Evolutionary conservation across 1,284 basidiomycete genomes (phyloP), one percentile per base, ranked within the genome.

Genomic region (Polyporus tsugae): DNA sequence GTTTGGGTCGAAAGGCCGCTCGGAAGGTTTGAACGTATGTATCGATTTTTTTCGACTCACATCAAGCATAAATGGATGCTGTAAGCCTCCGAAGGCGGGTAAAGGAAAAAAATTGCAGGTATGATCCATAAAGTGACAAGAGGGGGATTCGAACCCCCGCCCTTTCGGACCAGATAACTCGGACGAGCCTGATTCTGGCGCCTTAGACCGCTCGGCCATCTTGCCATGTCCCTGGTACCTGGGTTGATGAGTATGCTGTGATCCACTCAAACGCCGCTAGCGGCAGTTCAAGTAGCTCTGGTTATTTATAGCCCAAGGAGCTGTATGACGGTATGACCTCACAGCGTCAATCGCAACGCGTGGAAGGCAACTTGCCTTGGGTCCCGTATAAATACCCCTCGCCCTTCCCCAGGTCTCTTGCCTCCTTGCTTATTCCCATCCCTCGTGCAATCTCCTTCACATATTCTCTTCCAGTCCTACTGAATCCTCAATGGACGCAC

Each of bases 91-190:
- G 29, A 29, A 29, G 29, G 29, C 2, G 29, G 29, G 1, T 29
- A 29, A 29, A 29, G 2, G 29, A 29, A 29, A 29, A 29, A 29
- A 29, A n/a, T n/a, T n/a, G 29, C 29, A 29, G 29, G 29, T 2
- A 29, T 29, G 29, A 29, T n/a, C 29, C 29, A 1, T 29, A 1
- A 29, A 29, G 29, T 73, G 69, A 73, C 72, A 65, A 70, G 67
- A 81, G 80, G 76, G 80, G 78, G 80, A 81, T 81, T 82, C 79
- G 80, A 82, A 82, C 81, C 80, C 81, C 77, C 80, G 80, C 81
- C 80, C 78, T 76, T 79, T 77, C 75, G 77, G 78, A 79, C 77
- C 73, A 75, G 78, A 77, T 80, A 75, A 75, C 75, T 76, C 71
- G 70, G 64, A 11, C 22, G 64, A 72, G 55, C 71, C 71, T 72